phyloP scores from a whole-genome alignment of 148 eudicot genomes.

The Amaranthus palmeri region DNA sequence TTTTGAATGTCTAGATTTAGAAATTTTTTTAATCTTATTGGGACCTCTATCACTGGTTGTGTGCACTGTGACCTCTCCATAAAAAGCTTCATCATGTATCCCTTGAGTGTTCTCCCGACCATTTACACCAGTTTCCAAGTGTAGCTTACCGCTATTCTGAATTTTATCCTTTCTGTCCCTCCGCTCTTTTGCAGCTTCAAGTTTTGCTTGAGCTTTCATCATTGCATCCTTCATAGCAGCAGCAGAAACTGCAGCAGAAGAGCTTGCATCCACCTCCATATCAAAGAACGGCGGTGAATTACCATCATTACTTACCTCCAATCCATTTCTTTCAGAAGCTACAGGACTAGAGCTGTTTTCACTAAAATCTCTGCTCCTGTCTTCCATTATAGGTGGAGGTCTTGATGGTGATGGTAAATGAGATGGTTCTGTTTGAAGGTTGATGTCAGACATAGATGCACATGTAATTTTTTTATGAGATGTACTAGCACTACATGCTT shows the following conservation, averaged over 20 bases:
- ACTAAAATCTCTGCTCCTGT: slow-evolving; percentile 25
- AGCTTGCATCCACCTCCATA: slow-evolving; percentile 57
- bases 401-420: slow-evolving; percentile 56
- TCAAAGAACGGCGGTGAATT: slow-evolving; percentile 57
- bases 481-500: slow-evolving; percentile 22
- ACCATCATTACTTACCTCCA: slow-evolving; percentile 34
- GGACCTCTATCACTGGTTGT: slow-evolving; percentile 28
- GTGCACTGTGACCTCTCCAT: slow-evolving; percentile 30
- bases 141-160: slow-evolving; percentile 25
- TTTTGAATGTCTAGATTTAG: slow-evolving; percentile 31
- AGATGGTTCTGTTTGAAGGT: slow-evolving; percentile 54
- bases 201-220: slow-evolving; percentile 61
- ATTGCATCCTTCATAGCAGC: slow-evolving; percentile 67
- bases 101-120: slow-evolving; percentile 25
- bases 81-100: slow-evolving; percentile 13
- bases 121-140: slow-evolving; percentile 28
- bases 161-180: slow-evolving; percentile 48
- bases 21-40: slow-evolving; percentile 21
- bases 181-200: slow-evolving; percentile 50
- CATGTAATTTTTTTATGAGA: slow-evolving; percentile 27
- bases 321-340: slow-evolving; percentile 42
- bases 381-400: slow-evolving; percentile 46
- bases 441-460: slow-evolving; percentile 50
- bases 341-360: slow-evolving; percentile 30
- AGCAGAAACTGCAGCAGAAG: slow-evolving; percentile 38